Conservation (phyloP, 1,284 basidiomycete species). For the Cerioporus squamosus region DNA sequence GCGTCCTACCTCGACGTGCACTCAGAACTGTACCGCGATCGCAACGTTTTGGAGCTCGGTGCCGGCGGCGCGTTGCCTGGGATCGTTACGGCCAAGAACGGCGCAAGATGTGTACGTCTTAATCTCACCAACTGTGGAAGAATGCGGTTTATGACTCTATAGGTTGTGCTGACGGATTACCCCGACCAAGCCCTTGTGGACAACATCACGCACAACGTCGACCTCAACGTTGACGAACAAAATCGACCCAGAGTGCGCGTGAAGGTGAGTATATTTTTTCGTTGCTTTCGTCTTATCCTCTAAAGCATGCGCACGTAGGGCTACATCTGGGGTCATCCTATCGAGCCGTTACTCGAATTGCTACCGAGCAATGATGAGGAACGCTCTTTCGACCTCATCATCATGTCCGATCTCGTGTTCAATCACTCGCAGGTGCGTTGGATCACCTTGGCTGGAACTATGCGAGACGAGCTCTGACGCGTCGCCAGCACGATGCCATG, state of each 20-base stretch:
- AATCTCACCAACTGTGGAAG: not conserved
- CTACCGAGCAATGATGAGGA: conserved; percentile 17
- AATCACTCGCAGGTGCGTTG: conserved; percentile 77
- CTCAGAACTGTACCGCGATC: conserved; percentile 44
- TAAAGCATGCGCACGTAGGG: conserved; percentile 52
- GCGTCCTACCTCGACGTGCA: conserved; percentile 76
- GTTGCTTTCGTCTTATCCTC: no score
- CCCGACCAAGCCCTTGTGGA: conserved; percentile 82
- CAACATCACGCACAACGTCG: conserved; percentile 78
- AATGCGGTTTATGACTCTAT: not conserved
- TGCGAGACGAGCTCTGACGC: not conserved
- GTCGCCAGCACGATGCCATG: conserved; percentile 77
- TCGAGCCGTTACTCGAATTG: conserved; percentile 53
- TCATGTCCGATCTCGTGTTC: conserved; percentile 92
- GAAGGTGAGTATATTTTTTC: conserved; percentile 44
- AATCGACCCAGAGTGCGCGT: conserved; percentile 44
- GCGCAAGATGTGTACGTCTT: conserved; percentile 57
- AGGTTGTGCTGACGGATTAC: conserved; percentile 92
- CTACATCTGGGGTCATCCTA: conserved; percentile 88
- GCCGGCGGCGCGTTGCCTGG: conserved; percentile 92
- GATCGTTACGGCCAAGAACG: conserved; percentile 72
- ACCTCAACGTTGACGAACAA: conserved; percentile 51
- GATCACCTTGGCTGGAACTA: not conserved
- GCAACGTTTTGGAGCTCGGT: conserved; percentile 84
- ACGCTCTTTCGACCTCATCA: conserved; percentile 74